Evolutionary conservation across 768 basidiomycete genomes (phyloP).

Genomic region (Clitopilus hobsonii): DNA sequence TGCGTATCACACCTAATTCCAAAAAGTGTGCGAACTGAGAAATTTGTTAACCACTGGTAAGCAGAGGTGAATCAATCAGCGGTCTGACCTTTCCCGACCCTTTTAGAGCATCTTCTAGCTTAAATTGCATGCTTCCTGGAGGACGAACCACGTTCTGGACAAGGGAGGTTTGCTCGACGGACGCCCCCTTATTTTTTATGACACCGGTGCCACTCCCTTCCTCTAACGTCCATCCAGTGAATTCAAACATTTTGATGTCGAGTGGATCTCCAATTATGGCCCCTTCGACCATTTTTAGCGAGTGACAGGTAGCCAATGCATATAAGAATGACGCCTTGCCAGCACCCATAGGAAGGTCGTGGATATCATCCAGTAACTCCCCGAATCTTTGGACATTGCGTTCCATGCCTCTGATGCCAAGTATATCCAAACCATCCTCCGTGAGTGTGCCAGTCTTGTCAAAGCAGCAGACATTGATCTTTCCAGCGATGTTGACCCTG

Average conservation of each 20-base stretch:
- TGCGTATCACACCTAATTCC: slow-evolving; percentile 92
- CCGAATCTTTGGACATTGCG: slow-evolving; percentile 76
- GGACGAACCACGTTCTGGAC: slow-evolving; percentile 97
- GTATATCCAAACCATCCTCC: slow-evolving; percentile 95
- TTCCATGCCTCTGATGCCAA: slow-evolving; percentile 87
- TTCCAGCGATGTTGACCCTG: slow-evolving; percentile 91
- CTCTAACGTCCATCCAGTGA: slow-evolving; percentile 93
- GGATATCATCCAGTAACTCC: slow-evolving; percentile 81
- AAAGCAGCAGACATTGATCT: slow-evolving; percentile 96
- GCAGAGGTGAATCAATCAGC: background rate
- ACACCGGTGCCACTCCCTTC: slow-evolving; percentile 80
- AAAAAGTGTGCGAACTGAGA: slow-evolving; percentile 91
- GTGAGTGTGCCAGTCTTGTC: slow-evolving; percentile 99
- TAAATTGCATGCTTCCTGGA: slow-evolving; percentile 87
- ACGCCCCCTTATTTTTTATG: slow-evolving; percentile 59
- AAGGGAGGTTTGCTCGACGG: slow-evolving; percentile 74
- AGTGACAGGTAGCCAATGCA: slow-evolving; percentile 94
- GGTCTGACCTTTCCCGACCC: slow-evolving; percentile 68
- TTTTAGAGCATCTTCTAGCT: slow-evolving; percentile 89
- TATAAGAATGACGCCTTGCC: slow-evolving; percentile 85
- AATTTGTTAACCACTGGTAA: background rate
- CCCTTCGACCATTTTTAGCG: slow-evolving; percentile 84
- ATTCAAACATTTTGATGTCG: slow-evolving; percentile 97
- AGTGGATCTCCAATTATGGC: slow-evolving; percentile 92
- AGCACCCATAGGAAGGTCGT: slow-evolving; percentile 70